Evolutionary conservation across 306 rosid species (phyloP).

Genomic region (Cicer cuneatum): DNA sequence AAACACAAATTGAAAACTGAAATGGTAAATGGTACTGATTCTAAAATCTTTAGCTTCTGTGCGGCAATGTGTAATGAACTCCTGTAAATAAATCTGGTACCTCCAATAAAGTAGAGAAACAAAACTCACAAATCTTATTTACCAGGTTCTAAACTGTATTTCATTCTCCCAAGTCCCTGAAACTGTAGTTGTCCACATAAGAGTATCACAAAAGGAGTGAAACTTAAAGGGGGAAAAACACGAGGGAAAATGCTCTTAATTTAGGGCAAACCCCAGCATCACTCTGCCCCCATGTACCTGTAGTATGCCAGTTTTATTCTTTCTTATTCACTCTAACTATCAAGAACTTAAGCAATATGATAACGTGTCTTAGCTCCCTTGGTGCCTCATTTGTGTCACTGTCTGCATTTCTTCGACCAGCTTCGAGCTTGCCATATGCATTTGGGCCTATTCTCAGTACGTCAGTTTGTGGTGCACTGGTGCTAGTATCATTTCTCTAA

Average conservation of each 20-base stretch:
- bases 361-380: neutral
- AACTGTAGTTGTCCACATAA: neutral
- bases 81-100: neutral
- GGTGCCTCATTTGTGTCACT: neutral
- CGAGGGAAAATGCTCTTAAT: no score
- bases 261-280: no score
- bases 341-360: neutral
- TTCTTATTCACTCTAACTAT: neutral
- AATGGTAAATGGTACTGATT: neutral
- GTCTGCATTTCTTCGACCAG: neutral
- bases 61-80: neutral
- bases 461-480: no score
- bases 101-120: neutral
- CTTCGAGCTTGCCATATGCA: neutral
- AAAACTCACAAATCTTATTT: neutral
- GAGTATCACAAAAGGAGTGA: neutral
- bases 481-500: neutral
- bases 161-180: neutral
- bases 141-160: neutral
- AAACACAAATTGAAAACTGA: neutral
- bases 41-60: neutral
- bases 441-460: no score
- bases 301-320: no score
- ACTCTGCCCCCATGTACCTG: no score
- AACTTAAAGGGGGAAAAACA: neutral